Percentiles rank a stretch among this genome's conserved stretches.
phyloP scores from a whole-genome alignment of 177 flowering plant species.

The Vitis hybrid region DNA sequence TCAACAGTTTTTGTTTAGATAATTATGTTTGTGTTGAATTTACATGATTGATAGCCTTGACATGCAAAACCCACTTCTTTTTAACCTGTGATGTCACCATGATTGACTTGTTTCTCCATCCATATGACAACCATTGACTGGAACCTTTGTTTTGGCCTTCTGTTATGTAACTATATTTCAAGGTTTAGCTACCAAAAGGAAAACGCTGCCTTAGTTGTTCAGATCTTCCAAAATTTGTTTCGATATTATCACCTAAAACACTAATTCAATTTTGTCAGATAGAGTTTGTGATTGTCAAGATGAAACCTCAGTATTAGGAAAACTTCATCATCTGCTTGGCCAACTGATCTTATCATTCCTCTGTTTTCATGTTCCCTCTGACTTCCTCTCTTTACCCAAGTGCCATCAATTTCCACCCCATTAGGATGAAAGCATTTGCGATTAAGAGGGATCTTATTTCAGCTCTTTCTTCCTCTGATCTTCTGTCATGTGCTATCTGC shows the following conservation, averaged over 20 bases:
- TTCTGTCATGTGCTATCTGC: no score
- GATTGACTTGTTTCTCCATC: no score
- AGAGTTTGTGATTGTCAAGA: no score
- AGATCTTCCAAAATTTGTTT: neutral
- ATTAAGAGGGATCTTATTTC: neutral
- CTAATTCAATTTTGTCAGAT: no score
- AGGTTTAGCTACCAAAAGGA: neutral
- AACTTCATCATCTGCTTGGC: no score
- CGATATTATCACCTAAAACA: no score
- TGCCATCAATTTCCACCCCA: neutral
- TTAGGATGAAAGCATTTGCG: neutral
- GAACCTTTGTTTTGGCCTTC: no score
- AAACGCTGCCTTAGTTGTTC: neutral
- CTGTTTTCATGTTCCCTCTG: neutral
- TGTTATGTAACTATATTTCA: no score
- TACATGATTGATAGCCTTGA: neutral
- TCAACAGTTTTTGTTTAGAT: neutral
- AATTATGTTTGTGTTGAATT: neutral
- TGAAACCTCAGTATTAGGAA: no score
- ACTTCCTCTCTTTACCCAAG: neutral
- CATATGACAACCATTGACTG: no score
- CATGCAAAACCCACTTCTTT: neutral
- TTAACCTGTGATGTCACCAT: neutral
- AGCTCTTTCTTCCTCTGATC: no score
- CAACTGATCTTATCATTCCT: no score